Base-by-base conservation (phyloP, 1,284 basidiomycete genomes). In the Cutaneotrichosporon curvatum region DNA sequence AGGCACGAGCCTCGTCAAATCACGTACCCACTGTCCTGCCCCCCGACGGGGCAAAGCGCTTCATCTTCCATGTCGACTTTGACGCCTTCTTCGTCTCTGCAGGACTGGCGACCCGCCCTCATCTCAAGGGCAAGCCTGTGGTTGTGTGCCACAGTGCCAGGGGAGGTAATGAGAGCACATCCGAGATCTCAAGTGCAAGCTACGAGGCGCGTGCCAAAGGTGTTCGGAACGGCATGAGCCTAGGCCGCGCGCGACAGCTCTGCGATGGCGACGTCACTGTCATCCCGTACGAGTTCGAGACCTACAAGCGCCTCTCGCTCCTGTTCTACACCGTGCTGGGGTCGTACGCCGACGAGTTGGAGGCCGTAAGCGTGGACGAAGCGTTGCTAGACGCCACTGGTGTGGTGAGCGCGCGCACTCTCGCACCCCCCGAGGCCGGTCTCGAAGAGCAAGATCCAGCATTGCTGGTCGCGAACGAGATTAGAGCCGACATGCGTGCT, bases 11-110 rank as follows among this genome's bases (percentile, higher is more conserved):
- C 0, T 43, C 55, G 3, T 47, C 59, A 6, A 37, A 56, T 9
- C 50, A 50, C 4, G 50, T 49, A 1, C 48, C 55, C 1, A 50
- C 46, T 7, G 43, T 47, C 3, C 42, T 57, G 3, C 41, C 58
- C 3, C 40, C 44, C 10, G 41, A 46, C 15, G 48, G 50, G 0
- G 33, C 55, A 1, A 79, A 83, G 38, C 77, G 79, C 12, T 79
- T 87, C 15, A 85, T 94, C 59, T 85, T 95, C 79, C 91, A 96
- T 61, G 87, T 88, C 61, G 91, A 96, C 68, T 97, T 98, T 61
- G 94, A 98, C 65, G 89, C 85, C 61, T 98, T 97, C 76, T 98
- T 98, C 63, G 91, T 96, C 11, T 83, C 86, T 1, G 90, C 84
- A n/a, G 87, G 89, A 0, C 69, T 94, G 38, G 75, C 86, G 3